These are phyloP conservation scores for Calocybe gambosa DNA, from an alignment of 1,284 basidiomycete genomes.

Conservation along the genomic window DNA sequence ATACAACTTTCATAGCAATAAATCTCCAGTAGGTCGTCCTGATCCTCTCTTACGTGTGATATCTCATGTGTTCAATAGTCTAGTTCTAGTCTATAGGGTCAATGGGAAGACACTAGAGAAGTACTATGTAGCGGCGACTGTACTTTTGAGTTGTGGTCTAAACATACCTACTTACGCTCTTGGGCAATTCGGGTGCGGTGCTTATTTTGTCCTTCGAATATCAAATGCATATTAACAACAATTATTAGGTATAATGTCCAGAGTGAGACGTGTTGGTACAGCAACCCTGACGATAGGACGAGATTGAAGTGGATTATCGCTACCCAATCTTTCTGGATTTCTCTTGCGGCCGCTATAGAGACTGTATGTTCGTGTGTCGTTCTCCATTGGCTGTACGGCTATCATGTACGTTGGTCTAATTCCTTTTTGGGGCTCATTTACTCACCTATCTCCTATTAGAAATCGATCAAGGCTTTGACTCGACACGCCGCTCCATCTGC, in stretches of 20 bases:
- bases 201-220: not conserved
- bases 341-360: constrained; percentile 18
- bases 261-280: constrained; percentile 17
- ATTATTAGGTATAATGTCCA: constrained; percentile 4
- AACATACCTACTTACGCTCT: constrained; percentile 17
- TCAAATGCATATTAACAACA: not conserved
- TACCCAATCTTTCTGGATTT: constrained; percentile 20
- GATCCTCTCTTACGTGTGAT: no score
- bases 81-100: constrained; percentile 19
- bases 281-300: constrained; percentile 7
- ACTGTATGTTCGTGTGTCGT: constrained; percentile 17
- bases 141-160: constrained; percentile 13
- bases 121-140: constrained; percentile 19
- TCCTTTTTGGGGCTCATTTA: not conserved
- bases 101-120: constrained; percentile 23
- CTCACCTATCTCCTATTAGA: no score
- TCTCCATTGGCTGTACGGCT: constrained; percentile 14
- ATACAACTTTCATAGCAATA: constrained; percentile 20
- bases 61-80: constrained; percentile 5
- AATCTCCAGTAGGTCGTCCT: constrained; percentile 19
- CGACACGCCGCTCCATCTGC: not conserved
- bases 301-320: constrained; percentile 19
- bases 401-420: constrained; percentile 10
- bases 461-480: not conserved
- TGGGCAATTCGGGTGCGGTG: constrained; percentile 19